Evolutionary conservation across 2,329 filamentous ascomycete genomes (phyloP), one percentile per base, ranked within the genome.

Genomic region (Fusarium chuoi): DNA sequence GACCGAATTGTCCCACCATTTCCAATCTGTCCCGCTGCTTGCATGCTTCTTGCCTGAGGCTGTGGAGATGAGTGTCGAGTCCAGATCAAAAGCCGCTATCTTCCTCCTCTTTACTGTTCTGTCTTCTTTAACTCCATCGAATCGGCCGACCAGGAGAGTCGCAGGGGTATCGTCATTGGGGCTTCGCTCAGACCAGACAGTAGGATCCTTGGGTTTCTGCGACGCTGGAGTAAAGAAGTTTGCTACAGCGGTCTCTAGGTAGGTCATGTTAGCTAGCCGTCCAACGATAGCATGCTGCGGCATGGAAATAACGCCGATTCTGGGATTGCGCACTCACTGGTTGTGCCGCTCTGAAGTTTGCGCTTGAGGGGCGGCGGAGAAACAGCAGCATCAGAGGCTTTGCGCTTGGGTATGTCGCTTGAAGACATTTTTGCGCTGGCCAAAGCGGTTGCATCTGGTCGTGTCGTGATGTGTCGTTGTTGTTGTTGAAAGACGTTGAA

Each of bases 191-290:
- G 86, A 81, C 94, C 96, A 98, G 15, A 83, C 85, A 57, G 93
- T 90, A 65, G 89, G 89, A 56, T 95, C 92, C 20, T 94, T 93
- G 38, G 92, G 90, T 81, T 97, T 98, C 81, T 98, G 90, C 0
- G 95, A 98, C 0, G 88, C 81, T 0, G 95, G 95, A 0, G 92
- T 97, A 83, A 98, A 98, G 85, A 98, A 98, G 61, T 89, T 94
- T 26, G 93, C 89, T 3, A 97, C 90, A 3, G 92, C 90, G 68
- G 83, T 90, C 80, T 90, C 92, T 94, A 73, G 8, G 17, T 33
- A 70, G 14, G 39, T 55, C 41, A 42, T 14, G 59, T 80, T 64
- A 80, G 74, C 35, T 20, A 26, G 45, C 26, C 24, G 14, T 59
- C 28, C 20, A 24, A 4, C 3, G 15, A 36, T 20, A 20, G 8